A percentile compares a stretch with the other conserved stretches of the same genome.
phyloP scores from a whole-genome alignment of 805 yeast genomes.

The Ogataea wickerhamii region DNA sequence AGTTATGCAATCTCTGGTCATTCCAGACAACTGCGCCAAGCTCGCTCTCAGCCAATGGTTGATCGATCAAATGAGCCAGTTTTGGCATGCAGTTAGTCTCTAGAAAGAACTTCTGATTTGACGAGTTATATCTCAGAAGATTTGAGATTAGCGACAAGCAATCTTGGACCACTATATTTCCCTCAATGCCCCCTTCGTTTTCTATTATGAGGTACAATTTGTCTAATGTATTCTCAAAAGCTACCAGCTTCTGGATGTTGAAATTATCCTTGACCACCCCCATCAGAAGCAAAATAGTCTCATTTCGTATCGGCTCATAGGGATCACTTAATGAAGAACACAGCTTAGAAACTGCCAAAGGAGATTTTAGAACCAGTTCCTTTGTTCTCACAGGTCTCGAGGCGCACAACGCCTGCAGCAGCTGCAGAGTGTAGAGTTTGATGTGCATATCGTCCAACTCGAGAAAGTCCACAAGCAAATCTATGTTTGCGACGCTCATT shows the following conservation, averaged over 20 bases:
- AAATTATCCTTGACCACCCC: conserved; percentile 76
- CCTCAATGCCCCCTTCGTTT: conserved; percentile 86
- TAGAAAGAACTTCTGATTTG: conserved; percentile 83
- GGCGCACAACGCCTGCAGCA: conserved; percentile 77
- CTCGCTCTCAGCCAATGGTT: conserved; percentile 48
- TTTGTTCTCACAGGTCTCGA: conserved; percentile 73
- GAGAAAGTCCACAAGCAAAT: conserved; percentile 45
- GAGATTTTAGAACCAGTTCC: conserved; percentile 66
- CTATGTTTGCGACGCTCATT: conserved; percentile 50
- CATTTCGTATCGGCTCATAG: conserved; percentile 86
- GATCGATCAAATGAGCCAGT: conserved; percentile 57
- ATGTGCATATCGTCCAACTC: conserved; percentile 63
- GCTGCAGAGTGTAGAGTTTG: conserved; percentile 75
- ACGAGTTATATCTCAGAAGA: conserved; percentile 73
- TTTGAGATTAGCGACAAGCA: conserved; percentile 73
- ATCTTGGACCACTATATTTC: conserved; percentile 88
- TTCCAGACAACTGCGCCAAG: conserved; percentile 61
- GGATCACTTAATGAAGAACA: conserved; percentile 59
- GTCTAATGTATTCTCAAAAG: conserved; percentile 91
- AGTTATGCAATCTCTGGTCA: conserved; percentile 66
- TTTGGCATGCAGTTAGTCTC: conserved; percentile 78
- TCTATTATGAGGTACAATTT: conserved; percentile 72
- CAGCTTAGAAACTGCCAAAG: conserved; percentile 74
- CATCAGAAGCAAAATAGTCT: conserved; percentile 78
- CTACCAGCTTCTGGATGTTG: conserved; percentile 88